Evolutionary conservation across 1,139 yeast genomes (phyloP).

Genomic region (Debaryomyces singareniensis): DNA sequence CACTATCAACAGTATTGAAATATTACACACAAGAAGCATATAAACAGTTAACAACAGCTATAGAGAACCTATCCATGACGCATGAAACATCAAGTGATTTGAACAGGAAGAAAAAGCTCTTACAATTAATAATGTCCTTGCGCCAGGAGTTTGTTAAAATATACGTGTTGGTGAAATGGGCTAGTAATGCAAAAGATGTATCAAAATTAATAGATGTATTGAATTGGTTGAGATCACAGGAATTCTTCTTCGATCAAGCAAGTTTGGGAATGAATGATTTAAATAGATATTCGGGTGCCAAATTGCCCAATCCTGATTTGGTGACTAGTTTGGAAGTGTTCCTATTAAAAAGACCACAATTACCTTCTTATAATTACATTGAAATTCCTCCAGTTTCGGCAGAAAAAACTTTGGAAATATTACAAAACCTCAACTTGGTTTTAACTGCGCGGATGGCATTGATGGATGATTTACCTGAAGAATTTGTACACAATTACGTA

Average conservation of each 20-base stretch:
- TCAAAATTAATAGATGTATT: constrained; percentile 74
- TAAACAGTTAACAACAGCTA: constrained; percentile 53
- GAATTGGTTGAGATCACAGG: constrained; percentile 75
- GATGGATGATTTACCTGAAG: constrained; percentile 53
- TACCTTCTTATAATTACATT: constrained; percentile 60
- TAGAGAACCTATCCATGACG: constrained; percentile 49
- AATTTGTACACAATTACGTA: constrained; percentile 50
- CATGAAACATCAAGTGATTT: constrained; percentile 44
- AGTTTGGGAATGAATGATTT: constrained; percentile 46
- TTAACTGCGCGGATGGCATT: constrained; percentile 72
- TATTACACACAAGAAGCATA: constrained; percentile 59
- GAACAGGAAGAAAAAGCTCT: constrained; percentile 57
- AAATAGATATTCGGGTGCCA: constrained; percentile 74
- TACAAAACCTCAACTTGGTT: constrained; percentile 66
- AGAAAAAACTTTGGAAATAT: constrained; percentile 51
- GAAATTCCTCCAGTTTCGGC: constrained; percentile 48
- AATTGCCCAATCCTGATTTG: constrained; percentile 83
- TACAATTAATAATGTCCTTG: constrained; percentile 60
- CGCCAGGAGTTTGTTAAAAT: constrained; percentile 80
- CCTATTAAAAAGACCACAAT: constrained; percentile 68
- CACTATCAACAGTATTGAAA: constrained; percentile 53
- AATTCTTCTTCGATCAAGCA: constrained; percentile 62
- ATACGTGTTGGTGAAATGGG: constrained; percentile 86
- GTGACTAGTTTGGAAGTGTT: constrained; percentile 83
- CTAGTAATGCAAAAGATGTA: constrained; percentile 63